Evolutionary conservation across 1,139 yeast species (phyloP), one percentile per base, ranked within the genome.

Genomic region (Hanseniaspora uvarum): DNA sequence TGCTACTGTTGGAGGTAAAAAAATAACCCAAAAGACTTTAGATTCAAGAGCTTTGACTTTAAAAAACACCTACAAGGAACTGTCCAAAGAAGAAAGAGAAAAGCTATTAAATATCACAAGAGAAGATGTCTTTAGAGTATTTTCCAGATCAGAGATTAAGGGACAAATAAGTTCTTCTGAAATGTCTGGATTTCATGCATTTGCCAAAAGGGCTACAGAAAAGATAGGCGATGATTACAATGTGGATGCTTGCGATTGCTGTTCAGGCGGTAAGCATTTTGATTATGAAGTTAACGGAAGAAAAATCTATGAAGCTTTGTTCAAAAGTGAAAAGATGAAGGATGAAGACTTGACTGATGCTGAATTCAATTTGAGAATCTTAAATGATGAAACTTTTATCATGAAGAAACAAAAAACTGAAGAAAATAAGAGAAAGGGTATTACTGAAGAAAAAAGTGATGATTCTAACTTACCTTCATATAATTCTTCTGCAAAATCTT

Each of bases 271-370:
- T 53, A 80, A 85, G 60, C 79, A 82, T 59, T 71, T 74, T 57
- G 79, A 88, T 31, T 78, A 87, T 60, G 94, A 86, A 62, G 82
- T 81, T 59, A 95, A 86, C 63, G 75, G 89, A 63, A 89, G 84
- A 61, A 78, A 80, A 54, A 78, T 88, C 46, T 87, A 86, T 61
- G 78, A 78, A 57, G 74, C 76, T 4, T 77, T 66, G 24, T 66
- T 62, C 51, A 67, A 62, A 31, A 56, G 62, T 19, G 68, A 67
- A 44, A 65, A 59, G 54, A 60, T 61, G 46, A 60, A 61, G 31
- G 66, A 65, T 50, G 64, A 68, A 3, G 67, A 63, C 31, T 60
- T 65, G 24, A 66, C 63, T 47, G 67, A 65, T 41, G 60, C 66
- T 8, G 65, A 65, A 50, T 67, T 67, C 46, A 69, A 67, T 56